Percentiles rank a stretch among this genome's conserved stretches.
Evolutionary conservation across 441 rosid species (phyloP).

Genomic region (Gossypium schwendimanii): DNA sequence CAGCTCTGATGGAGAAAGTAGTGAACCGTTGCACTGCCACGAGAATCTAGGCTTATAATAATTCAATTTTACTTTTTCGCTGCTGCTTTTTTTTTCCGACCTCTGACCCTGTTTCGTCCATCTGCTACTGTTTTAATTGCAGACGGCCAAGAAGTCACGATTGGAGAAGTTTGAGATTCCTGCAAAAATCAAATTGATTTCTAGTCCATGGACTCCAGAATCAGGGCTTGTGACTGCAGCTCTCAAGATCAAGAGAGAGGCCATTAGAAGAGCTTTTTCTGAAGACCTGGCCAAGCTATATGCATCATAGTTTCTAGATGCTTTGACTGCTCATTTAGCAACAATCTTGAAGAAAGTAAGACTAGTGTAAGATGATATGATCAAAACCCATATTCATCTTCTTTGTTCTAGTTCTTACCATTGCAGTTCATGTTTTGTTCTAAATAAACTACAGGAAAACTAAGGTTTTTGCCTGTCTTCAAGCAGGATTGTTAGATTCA

Average conservation of each 20-base stretch:
- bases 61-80: neutral
- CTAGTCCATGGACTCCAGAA: slow-evolving; percentile 89
- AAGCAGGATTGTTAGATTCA: neutral
- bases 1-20: neutral
- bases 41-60: neutral
- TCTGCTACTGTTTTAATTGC: slow-evolving; percentile 2
- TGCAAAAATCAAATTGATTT: slow-evolving; percentile 63
- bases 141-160: slow-evolving; percentile 66
- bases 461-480: neutral
- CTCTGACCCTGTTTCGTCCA: too few species aligned
- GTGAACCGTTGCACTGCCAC: neutral
- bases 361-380: neutral
- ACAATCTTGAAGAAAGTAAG: neutral
- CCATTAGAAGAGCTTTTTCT: slow-evolving; percentile 51
- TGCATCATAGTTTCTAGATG: slow-evolving; percentile 22
- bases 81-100: neutral
- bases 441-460: neutral
- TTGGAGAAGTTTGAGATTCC: slow-evolving; percentile 89
- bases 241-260: slow-evolving; percentile 82
- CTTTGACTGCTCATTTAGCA: neutral
- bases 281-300: slow-evolving; percentile 69
- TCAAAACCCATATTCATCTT: neutral
- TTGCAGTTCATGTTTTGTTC: neutral
- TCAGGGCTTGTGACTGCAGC: slow-evolving; percentile 90
- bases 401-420: neutral